Percentiles rank a stretch among this genome's conserved stretches.
Conservation (phyloP, 108 stramenopile genomes). For the Skeletonema potamos region DNA sequence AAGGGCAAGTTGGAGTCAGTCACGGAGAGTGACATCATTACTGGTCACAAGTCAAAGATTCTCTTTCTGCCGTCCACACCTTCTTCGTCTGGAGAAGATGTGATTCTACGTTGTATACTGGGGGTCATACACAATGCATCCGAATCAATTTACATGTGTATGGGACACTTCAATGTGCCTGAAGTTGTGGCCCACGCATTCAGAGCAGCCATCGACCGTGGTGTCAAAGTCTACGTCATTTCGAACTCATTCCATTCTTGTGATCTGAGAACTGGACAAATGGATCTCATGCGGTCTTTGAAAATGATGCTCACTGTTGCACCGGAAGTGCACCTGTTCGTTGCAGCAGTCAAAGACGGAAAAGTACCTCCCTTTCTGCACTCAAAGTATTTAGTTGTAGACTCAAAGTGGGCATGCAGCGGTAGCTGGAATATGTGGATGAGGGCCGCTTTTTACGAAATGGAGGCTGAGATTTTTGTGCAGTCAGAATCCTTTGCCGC, state of each 20-base stretch:
- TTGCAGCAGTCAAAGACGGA: slow-evolving; percentile 8
- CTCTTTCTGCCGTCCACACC: slow-evolving; percentile 26
- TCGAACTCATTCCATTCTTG: slow-evolving; percentile 28
- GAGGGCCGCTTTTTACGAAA: slow-evolving; percentile 26
- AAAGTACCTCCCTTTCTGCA: slow-evolving; percentile 24
- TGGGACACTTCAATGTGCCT: slow-evolving; percentile 35
- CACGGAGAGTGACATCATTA: not conserved
- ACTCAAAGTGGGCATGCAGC: slow-evolving; percentile 18
- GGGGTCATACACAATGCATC: slow-evolving; percentile 24
- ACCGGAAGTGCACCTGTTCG: slow-evolving; percentile 14
- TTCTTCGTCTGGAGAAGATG: slow-evolving; percentile 32
- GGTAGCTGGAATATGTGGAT: slow-evolving; percentile 36
- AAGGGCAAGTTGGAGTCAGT: not conserved
- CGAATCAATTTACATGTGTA: slow-evolving; percentile 26
- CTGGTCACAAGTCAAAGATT: slow-evolving; percentile 1
- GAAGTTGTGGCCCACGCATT: slow-evolving; percentile 14
- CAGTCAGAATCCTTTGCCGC: slow-evolving; percentile 11
- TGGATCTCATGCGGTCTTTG: slow-evolving; percentile 22
- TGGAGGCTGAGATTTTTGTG: slow-evolving; percentile 31
- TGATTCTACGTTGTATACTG: slow-evolving; percentile 32
- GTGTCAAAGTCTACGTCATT: slow-evolving; percentile 24
- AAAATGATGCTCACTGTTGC: slow-evolving; percentile 14
- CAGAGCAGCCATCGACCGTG: slow-evolving; percentile 19
- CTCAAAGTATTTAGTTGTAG: slow-evolving; percentile 36
- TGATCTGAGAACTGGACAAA: slow-evolving; percentile 24